A percentile compares a stretch with the other conserved stretches of the same genome.
Evolutionary conservation across 805 yeast species (phyloP).

Genomic region (Hanseniaspora guilliermondii): DNA sequence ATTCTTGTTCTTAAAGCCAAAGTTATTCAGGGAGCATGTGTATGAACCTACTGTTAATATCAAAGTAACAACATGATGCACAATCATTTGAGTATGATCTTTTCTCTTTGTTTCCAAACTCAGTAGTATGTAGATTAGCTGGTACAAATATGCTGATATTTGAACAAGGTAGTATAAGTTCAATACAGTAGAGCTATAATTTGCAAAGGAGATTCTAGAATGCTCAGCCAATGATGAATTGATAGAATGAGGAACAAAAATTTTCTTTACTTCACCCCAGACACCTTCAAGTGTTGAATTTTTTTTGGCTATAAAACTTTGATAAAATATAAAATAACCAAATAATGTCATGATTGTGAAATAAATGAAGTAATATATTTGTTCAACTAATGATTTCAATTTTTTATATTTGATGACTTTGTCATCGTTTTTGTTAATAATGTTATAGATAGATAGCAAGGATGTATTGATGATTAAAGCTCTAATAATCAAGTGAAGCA

Average conservation of each 20-base stretch:
- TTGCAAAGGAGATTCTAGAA: not conserved
- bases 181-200: slow-evolving; percentile 19
- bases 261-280: slow-evolving; percentile 3
- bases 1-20: slow-evolving; percentile 29
- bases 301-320: not conserved
- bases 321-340: slow-evolving; percentile 9
- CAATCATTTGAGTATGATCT: slow-evolving; percentile 75
- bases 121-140: slow-evolving; percentile 45
- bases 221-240: not conserved
- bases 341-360: not conserved
- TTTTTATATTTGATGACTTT: slow-evolving; percentile 5
- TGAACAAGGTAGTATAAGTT: slow-evolving; percentile 63
- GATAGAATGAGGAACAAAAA: slow-evolving; percentile 8
- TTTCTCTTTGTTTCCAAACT: slow-evolving; percentile 69
- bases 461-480: slow-evolving; percentile 1
- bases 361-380: slow-evolving; percentile 8
- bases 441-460: not conserved
- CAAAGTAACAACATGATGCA: slow-evolving; percentile 76
- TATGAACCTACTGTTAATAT: slow-evolving; percentile 59
- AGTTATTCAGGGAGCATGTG: slow-evolving; percentile 53
- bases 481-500: slow-evolving; percentile 11
- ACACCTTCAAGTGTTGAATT: not conserved
- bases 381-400: slow-evolving; percentile 11
- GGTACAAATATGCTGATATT: slow-evolving; percentile 71
- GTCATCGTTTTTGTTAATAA: not conserved